phyloP scores from a whole-genome alignment of 192 early-diverging fungal species.

The Coemansia sp. region DNA sequence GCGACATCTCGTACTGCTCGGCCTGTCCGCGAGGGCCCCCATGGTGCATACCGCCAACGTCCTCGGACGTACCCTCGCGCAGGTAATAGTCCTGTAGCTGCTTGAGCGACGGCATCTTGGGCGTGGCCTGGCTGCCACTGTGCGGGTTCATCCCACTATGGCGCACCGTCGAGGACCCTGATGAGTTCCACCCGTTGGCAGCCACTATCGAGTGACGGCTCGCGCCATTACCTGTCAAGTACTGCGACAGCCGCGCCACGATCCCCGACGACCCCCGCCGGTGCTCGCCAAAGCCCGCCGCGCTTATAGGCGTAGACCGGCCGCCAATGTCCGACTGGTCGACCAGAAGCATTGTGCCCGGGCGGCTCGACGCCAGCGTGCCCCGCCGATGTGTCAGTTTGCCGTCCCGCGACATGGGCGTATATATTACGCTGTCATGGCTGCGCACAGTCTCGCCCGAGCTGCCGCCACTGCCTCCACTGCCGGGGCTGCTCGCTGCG shows the following conservation, averaged over 20 bases:
- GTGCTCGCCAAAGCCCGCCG: background rate
- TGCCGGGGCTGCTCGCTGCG: constrained; percentile 7
- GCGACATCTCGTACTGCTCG: constrained; percentile 29
- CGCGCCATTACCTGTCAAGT: constrained; percentile 9
- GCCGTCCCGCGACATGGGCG: constrained; percentile 17
- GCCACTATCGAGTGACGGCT: background rate
- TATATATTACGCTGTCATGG: constrained; percentile 39
- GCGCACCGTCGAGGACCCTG: background rate
- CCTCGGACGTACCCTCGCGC: constrained; percentile 15
- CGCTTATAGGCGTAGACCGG: constrained; percentile 9
- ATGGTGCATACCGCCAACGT: background rate
- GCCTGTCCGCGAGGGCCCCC: too few species aligned
- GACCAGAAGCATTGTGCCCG: constrained; percentile 36
- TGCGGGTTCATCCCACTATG: background rate
- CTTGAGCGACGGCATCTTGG: constrained; percentile 41
- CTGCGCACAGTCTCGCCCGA: background rate
- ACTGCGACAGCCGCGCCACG: constrained; percentile 39
- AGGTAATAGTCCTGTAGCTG: constrained; percentile 46
- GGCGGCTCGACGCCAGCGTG: constrained; percentile 17
- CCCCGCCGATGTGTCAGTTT: constrained; percentile 7
- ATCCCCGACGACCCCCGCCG: constrained; percentile 14
- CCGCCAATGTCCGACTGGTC: constrained; percentile 26
- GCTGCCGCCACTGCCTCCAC: too few species aligned
- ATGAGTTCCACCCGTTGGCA: constrained; percentile 7
- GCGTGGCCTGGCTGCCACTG: background rate